These are phyloP conservation scores for Ampelocalamus luodianensis DNA, from an alignment of 176 grass and related monocot species.

Conservation along the genomic window DNA sequence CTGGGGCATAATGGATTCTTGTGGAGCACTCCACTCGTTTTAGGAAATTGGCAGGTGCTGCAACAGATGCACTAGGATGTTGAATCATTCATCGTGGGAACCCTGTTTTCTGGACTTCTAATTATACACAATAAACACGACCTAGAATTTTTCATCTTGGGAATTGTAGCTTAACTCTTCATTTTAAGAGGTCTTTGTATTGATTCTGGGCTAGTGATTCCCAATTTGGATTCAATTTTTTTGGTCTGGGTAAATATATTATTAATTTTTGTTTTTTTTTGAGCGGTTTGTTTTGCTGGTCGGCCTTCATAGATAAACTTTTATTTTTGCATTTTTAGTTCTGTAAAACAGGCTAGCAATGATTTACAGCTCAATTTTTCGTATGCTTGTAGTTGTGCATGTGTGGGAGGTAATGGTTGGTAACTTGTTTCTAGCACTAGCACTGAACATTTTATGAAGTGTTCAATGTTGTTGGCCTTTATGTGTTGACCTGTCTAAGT, in stretches of 20 bases:
- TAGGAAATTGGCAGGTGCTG: not conserved
- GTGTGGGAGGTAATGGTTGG: not conserved
- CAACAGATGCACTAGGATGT: not conserved
- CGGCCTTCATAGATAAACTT: conserved; percentile 8
- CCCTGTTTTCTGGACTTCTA: not conserved
- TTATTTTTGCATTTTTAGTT: conserved; percentile 13
- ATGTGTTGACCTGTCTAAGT: conserved; percentile 6
- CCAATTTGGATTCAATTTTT: not conserved
- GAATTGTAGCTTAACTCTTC: not conserved
- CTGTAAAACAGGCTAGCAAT: not conserved
- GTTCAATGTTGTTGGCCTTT: not conserved
- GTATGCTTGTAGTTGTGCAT: conserved; percentile 1
- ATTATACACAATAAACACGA: not conserved
- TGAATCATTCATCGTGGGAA: not conserved
- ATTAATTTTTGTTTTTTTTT: not conserved
- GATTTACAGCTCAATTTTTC: not conserved
- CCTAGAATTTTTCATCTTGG: not conserved
- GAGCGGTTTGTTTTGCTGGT: not conserved
- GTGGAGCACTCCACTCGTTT: conserved; percentile 4
- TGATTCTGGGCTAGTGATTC: not conserved
- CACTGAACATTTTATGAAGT: not conserved
- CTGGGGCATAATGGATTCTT: not conserved
- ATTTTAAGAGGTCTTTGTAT: conserved; percentile 23
- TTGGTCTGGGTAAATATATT: not conserved
- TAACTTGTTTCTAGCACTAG: conserved; percentile 2